phyloP scores from a whole-genome alignment of 768 basidiomycete species.

The Pisolithus orientalis region DNA sequence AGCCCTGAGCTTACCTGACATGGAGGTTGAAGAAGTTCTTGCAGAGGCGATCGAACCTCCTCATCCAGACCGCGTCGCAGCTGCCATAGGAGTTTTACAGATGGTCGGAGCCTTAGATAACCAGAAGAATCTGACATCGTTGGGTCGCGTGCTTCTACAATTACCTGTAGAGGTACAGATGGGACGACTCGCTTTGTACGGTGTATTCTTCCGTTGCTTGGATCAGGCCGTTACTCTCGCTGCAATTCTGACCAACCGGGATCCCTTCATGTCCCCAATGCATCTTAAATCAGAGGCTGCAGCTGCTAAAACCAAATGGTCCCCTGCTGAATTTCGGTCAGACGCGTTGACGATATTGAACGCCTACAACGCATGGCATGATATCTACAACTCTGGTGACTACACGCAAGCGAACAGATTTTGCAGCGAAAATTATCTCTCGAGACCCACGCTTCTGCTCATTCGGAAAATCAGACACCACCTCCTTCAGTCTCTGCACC shows the following conservation, averaged over 20 bases:
- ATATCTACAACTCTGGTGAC: conserved; percentile 58
- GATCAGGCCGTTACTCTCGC: conserved; percentile 85
- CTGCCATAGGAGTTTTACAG: conserved; percentile 73
- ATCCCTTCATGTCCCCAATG: conserved; percentile 84
- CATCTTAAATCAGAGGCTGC: conserved; percentile 67
- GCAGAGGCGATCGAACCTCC: conserved; percentile 85
- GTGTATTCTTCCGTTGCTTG: conserved; percentile 89
- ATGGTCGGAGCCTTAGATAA: conserved; percentile 85
- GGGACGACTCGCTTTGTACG: conserved; percentile 84
- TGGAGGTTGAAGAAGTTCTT: conserved; percentile 84
- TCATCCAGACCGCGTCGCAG: conserved; percentile 61
- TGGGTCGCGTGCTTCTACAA: conserved; percentile 84
- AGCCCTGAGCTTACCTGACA: conserved; percentile 80
- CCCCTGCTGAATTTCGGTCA: conserved; percentile 72
- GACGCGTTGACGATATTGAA: conserved; percentile 74
- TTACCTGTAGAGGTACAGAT: conserved; percentile 87
- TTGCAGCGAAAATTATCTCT: conserved; percentile 80
- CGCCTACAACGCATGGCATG: conserved; percentile 82
- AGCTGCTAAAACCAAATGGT: conserved; percentile 72
- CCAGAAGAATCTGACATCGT: conserved; percentile 70
- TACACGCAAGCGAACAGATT: conserved; percentile 67
- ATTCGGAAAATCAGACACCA: conserved; percentile 79
- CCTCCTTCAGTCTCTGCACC: conserved; percentile 68
- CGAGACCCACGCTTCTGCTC: conserved; percentile 74
- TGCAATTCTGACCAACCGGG: conserved; percentile 85